Evolutionary conservation across 2,329 filamentous ascomycete genomes (phyloP).

Genomic region (Hymenoscyphus albidus): DNA sequence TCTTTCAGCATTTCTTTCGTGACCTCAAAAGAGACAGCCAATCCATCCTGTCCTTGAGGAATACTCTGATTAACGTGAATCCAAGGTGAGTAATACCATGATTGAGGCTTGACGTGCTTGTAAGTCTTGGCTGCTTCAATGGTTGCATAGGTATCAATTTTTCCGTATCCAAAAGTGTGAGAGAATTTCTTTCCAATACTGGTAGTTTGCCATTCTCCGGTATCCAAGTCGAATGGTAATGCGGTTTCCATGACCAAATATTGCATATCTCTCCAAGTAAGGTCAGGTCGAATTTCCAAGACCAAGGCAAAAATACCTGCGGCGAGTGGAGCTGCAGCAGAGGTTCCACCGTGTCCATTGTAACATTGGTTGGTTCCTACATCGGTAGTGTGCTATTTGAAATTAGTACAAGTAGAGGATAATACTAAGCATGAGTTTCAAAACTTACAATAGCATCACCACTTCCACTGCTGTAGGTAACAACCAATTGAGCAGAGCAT

Average conservation of each 20-base stretch:
- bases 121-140: constrained; percentile 84
- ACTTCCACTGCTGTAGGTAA: constrained; percentile 91
- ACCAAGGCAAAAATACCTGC: constrained; percentile 90
- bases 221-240: constrained; percentile 70
- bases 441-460: constrained; percentile 71
- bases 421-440: not conserved
- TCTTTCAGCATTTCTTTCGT: constrained; percentile 74
- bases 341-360: constrained; percentile 84
- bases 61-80: constrained; percentile 82
- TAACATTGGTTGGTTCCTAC: constrained; percentile 81
- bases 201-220: constrained; percentile 77
- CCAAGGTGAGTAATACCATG: constrained; percentile 94
- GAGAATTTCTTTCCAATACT: constrained; percentile 81
- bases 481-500: constrained; percentile 91
- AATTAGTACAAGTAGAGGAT: constrained; percentile 20
- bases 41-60: constrained; percentile 76
- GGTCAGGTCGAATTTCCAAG: constrained; percentile 76
- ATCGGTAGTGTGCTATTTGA: constrained; percentile 76
- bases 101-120: constrained; percentile 87
- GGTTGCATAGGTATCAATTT: constrained; percentile 81
- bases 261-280: constrained; percentile 93
- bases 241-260: constrained; percentile 85
- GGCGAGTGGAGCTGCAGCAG: constrained; percentile 87
- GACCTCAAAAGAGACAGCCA: constrained; percentile 77
- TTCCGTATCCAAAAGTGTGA: constrained; percentile 93